Evolutionary conservation across 139 green algal genomes (phyloP).

Genomic region (Micractinium sp.): DNA sequence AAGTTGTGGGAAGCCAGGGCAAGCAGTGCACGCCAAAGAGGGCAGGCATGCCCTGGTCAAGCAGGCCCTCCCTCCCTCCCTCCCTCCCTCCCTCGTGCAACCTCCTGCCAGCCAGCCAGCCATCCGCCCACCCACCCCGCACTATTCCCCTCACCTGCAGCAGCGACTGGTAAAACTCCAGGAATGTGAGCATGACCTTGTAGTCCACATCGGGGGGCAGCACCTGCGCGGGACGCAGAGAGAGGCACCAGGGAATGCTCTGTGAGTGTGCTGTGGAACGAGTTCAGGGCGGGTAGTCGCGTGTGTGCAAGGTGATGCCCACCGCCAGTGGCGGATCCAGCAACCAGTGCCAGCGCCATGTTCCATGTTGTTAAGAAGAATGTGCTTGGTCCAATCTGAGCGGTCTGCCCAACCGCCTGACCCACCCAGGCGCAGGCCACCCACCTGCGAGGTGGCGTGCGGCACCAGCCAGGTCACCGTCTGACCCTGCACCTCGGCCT

Average conservation of each 20-base stretch:
- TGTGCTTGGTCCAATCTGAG: too few species aligned
- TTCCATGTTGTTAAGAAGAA: too few species aligned
- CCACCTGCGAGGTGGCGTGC: slow-evolving; percentile 82
- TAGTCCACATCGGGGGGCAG: slow-evolving; percentile 97
- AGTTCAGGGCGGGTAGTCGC: too few species aligned
- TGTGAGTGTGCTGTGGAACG: background rate
- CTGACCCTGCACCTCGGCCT: slow-evolving; percentile 93
- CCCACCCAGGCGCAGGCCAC: background rate
- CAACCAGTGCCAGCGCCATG: too few species aligned
- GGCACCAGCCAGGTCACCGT: slow-evolving; percentile 96
- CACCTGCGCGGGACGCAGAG: slow-evolving; percentile 36
- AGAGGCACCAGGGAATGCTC: background rate
- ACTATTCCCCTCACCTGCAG: slow-evolving; percentile 1
- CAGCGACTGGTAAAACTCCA: slow-evolving; percentile 95
- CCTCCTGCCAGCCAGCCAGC: background rate
- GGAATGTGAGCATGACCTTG: slow-evolving; percentile 98
- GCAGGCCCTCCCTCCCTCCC: background rate
- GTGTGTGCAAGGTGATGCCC: too few species aligned
- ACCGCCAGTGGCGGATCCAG: too few species aligned
- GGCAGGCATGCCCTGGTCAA: background rate
- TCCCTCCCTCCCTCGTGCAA: background rate
- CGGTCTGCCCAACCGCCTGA: too few species aligned
- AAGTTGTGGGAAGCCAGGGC: too few species aligned
- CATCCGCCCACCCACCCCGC: background rate
- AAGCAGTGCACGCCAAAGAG: too few species aligned